A percentile compares a stretch with the other conserved stretches of the same genome.
Evolutionary conservation across 2,329 filamentous ascomycete genomes (phyloP).

Genomic region (Geosmithia flava): DNA sequence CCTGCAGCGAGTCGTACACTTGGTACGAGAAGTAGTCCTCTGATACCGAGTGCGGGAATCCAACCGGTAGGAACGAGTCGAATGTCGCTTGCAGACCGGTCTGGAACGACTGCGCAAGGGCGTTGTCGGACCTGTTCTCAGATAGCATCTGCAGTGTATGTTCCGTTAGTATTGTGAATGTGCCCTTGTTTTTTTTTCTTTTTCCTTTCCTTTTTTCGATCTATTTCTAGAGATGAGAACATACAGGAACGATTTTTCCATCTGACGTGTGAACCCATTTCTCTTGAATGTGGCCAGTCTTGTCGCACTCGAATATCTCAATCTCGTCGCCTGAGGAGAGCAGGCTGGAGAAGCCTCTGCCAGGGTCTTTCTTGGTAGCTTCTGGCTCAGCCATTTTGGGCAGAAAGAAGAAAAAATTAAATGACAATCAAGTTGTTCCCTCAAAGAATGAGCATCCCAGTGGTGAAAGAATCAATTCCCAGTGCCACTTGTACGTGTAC

Average conservation of each 20-base stretch:
- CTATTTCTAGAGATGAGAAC: too few species aligned
- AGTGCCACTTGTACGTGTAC: not conserved
- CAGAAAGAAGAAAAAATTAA: not conserved
- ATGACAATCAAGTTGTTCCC: too few species aligned
- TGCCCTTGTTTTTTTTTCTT: too few species aligned
- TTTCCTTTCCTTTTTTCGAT: too few species aligned
- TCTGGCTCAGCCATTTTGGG: not conserved
- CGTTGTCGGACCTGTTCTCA: conserved; percentile 8
- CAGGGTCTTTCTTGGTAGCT: not conserved
- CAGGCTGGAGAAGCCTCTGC: conserved; percentile 8
- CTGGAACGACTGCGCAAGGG: conserved; percentile 14
- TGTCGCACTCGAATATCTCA: conserved; percentile 23
- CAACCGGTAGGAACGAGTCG: conserved; percentile 72
- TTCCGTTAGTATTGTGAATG: conserved; percentile 1
- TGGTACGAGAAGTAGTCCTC: conserved; percentile 70
- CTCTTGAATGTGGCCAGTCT: conserved; percentile 19
- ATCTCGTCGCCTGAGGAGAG: conserved; percentile 12
- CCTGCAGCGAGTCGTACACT: conserved; percentile 64
- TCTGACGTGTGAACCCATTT: conserved; percentile 18
- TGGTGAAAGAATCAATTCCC: too few species aligned
- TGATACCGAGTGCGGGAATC: conserved; percentile 81
- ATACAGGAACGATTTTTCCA: conserved; percentile 13
- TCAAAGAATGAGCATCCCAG: too few species aligned
- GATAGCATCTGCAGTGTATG: not conserved
- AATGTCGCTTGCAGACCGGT: conserved; percentile 30